These are phyloP conservation scores for Corymbia citriodora DNA, from an alignment of 441 rosid species.

Conservation along the genomic window DNA sequence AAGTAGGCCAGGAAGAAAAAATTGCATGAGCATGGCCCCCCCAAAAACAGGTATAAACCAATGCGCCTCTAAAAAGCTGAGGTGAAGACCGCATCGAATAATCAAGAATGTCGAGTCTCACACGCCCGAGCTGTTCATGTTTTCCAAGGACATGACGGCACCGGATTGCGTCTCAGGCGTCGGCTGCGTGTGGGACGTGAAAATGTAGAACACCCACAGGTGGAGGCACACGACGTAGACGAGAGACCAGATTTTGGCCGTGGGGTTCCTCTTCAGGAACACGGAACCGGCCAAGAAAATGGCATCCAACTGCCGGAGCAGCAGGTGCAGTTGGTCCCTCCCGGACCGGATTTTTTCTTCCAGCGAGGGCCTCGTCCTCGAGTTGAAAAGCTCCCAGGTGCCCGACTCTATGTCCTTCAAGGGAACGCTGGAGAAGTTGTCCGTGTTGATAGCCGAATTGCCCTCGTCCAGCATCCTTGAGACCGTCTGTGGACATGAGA, in stretches of 20 bases:
- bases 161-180: conserved; percentile 52
- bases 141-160: conserved; percentile 77
- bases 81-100: conserved; percentile 7
- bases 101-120: conserved; percentile 2
- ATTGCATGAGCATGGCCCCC: conserved; percentile 11
- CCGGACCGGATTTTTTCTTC: conserved; percentile 67
- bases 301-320: conserved; percentile 67
- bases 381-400: conserved; percentile 41
- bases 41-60: neutral
- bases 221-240: conserved; percentile 77
- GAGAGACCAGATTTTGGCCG: conserved; percentile 70
- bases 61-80: conserved; percentile 13
- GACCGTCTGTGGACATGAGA: conserved; percentile 44
- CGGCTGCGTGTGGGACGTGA: conserved; percentile 41
- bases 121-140: conserved; percentile 44
- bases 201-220: conserved; percentile 91
- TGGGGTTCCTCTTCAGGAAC: conserved; percentile 68
- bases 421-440: conserved; percentile 15
- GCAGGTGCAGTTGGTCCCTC: conserved; percentile 62
- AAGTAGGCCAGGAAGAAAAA: neutral
- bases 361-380: conserved; percentile 46
- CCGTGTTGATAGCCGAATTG: conserved; percentile 20
- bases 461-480: conserved; percentile 80
- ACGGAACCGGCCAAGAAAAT: conserved; percentile 72
- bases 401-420: conserved; percentile 69